A percentile compares a stretch with the other conserved stretches of the same genome.
phyloP scores from a whole-genome alignment of 1,284 basidiomycete genomes.

The Trametes polyzona region DNA sequence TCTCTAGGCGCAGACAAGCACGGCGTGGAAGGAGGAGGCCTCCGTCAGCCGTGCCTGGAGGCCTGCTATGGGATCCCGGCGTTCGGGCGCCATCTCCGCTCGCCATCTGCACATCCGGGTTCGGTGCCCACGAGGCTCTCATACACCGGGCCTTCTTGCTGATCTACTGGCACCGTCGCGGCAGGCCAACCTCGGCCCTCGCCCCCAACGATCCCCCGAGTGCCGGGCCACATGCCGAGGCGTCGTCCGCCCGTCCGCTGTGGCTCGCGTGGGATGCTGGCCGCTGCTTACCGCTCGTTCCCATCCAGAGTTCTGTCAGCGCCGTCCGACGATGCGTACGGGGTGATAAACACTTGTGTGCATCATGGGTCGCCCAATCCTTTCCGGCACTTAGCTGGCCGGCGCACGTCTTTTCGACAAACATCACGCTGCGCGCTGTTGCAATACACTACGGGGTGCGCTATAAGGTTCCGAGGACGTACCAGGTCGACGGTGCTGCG shows the following conservation, averaged over 20 bases:
- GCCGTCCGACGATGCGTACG: no score
- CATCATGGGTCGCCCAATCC: background rate
- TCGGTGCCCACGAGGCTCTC: conserved; percentile 23
- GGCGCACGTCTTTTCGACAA: background rate
- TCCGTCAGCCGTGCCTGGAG: background rate
- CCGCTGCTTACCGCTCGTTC: no score
- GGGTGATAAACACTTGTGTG: background rate
- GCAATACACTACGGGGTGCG: background rate
- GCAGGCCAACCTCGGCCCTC: conserved; percentile 3
- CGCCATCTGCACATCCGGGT: conserved; percentile 11
- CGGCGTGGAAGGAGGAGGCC: background rate
- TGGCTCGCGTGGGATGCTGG: no score
- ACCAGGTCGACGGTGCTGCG: background rate
- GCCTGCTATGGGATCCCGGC: background rate
- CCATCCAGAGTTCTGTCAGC: no score
- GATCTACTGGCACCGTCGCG: conserved; percentile 13
- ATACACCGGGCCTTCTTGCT: conserved; percentile 14
- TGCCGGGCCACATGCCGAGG: background rate
- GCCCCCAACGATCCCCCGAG: background rate
- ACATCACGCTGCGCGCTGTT: conserved; percentile 18
- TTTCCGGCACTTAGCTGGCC: background rate
- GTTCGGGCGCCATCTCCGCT: conserved; percentile 4
- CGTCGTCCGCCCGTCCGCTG: background rate
- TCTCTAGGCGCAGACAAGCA: background rate
- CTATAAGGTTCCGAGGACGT: background rate